Conservation (phyloP, 495 filamentous ascomycete species). For the Neurospora discreta region DNA sequence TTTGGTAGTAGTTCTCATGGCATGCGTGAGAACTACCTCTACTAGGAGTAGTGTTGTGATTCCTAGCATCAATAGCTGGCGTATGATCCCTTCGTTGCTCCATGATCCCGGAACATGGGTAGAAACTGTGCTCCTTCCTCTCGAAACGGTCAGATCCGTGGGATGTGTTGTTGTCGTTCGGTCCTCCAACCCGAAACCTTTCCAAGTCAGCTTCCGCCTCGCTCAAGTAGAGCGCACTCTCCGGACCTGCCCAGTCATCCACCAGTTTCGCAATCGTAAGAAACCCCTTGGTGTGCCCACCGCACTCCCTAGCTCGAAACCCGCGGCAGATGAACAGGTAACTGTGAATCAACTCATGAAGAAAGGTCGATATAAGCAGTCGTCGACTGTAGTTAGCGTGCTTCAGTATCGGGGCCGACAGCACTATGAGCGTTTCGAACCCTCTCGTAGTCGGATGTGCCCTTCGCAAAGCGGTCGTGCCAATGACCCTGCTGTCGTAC, state of each 20-base stretch:
- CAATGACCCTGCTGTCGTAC: conserved; percentile 36
- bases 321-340: conserved; percentile 46
- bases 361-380: conserved; percentile 44
- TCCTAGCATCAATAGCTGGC: neutral
- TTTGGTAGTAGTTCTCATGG: neutral
- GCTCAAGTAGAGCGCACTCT: conserved; percentile 33
- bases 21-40: neutral
- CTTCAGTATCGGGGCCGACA: conserved; percentile 39
- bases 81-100: conserved; percentile 5
- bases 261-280: conserved; percentile 37
- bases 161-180: neutral
- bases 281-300: conserved; percentile 44
- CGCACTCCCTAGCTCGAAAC: conserved; percentile 34
- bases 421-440: conserved; percentile 44
- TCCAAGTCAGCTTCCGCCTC: conserved; percentile 44
- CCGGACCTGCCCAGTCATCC: conserved; percentile 40
- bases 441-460: conserved; percentile 24
- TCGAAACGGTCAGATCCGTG: neutral
- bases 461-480: conserved; percentile 40
- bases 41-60: neutral
- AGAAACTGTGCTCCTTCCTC: conserved; percentile 1
- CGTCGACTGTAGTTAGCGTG: conserved; percentile 35
- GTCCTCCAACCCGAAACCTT: conserved; percentile 21
- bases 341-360: conserved; percentile 48
- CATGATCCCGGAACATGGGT: conserved; percentile 17